Evolutionary conservation across 139 green algal genomes (phyloP).

Genomic region (Coelastrella sp.): DNA sequence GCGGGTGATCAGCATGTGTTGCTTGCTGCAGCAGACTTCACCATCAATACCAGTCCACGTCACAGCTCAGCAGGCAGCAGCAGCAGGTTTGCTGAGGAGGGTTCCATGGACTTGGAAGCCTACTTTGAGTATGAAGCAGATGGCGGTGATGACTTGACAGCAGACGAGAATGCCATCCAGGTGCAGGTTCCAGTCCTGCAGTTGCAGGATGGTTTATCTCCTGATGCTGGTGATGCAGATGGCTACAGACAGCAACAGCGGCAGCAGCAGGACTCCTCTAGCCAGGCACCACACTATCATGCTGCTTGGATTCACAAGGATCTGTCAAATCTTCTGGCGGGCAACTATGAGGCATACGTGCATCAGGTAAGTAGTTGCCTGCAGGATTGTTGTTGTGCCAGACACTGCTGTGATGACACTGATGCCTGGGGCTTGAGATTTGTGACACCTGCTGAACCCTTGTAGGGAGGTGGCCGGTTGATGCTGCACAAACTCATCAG

Average conservation of each 20-base stretch:
- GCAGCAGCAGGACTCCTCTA: background rate
- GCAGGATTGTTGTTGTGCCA: background rate
- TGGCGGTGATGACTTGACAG: background rate
- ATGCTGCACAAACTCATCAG: background rate
- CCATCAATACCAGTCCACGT: background rate
- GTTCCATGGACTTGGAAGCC: slow-evolving; percentile 26
- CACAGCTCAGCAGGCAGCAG: background rate
- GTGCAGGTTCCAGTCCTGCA: background rate
- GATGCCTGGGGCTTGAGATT: too few relatives aligned
- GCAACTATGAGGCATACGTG: slow-evolving; percentile 5
- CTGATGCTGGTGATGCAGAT: background rate
- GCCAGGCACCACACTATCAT: background rate
- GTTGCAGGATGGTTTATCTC: background rate
- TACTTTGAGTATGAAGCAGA: background rate
- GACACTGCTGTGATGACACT: background rate
- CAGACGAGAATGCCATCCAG: background rate
- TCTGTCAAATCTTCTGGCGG: slow-evolving; percentile 12
- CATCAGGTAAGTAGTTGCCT: background rate
- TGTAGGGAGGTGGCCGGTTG: too few relatives aligned
- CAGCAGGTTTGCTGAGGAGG: background rate
- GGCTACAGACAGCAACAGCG: background rate
- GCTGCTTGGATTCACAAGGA: slow-evolving; percentile 24
- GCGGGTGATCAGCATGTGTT: background rate
- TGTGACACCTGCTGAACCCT: too few relatives aligned
- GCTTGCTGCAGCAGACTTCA: background rate